These are phyloP conservation scores for Tulasnella sp. DNA, from an alignment of 768 basidiomycete genomes.

Conservation along the genomic window DNA sequence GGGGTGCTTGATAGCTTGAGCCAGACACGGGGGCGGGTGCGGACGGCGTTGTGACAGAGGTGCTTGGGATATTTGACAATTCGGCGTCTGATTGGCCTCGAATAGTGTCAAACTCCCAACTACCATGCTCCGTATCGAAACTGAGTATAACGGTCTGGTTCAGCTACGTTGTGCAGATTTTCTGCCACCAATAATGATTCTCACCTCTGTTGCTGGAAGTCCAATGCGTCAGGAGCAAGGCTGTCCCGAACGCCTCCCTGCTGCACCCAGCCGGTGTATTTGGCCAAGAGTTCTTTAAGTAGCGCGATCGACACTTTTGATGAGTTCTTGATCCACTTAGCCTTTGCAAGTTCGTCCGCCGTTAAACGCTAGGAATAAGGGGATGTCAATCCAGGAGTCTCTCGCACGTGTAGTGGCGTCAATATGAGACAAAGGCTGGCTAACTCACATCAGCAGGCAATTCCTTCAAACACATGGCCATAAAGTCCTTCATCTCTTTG, in stretches of 20 bases:
- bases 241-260: slow-evolving; percentile 64
- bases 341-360: slow-evolving; percentile 76
- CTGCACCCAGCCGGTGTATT: slow-evolving; percentile 61
- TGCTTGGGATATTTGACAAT: not conserved
- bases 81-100: slow-evolving; percentile 31
- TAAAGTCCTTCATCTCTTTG: slow-evolving; percentile 81
- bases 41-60: slow-evolving; percentile 1
- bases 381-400: not conserved
- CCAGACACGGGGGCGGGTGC: not conserved
- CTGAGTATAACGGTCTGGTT: not conserved
- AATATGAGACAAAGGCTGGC: slow-evolving; percentile 2
- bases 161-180: too few species aligned
- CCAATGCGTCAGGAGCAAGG: slow-evolving; percentile 31
- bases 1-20: slow-evolving; percentile 38
- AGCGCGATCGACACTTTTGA: slow-evolving; percentile 54
- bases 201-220: not conserved
- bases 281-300: slow-evolving; percentile 69
- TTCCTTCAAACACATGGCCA: slow-evolving; percentile 71
- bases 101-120: slow-evolving; percentile 71
- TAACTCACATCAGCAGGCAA: slow-evolving; percentile 59
- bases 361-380: slow-evolving; percentile 74
- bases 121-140: slow-evolving; percentile 1
- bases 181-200: too few species aligned
- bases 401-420: too few species aligned
- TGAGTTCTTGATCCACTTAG: slow-evolving; percentile 77